A percentile compares a stretch with the other conserved stretches of the same genome.
Conservation (phyloP, 2,329 filamentous ascomycete genomes). For the Furcasterigmium furcatum region DNA sequence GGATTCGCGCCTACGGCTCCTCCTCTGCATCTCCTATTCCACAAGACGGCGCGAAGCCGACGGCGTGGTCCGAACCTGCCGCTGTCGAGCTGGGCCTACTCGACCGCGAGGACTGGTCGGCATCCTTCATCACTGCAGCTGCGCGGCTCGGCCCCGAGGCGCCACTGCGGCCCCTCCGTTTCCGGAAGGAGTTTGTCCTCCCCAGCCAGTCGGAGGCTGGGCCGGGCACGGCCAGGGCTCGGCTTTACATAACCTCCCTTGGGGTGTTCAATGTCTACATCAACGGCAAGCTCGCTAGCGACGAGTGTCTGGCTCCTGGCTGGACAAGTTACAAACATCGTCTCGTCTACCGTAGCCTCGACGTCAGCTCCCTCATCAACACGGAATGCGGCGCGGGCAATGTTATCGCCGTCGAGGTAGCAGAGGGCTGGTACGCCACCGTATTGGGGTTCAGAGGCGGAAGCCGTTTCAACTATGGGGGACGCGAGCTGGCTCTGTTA, state of each 20-base stretch:
- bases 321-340: conserved; percentile 41
- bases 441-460: conserved; percentile 26
- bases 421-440: conserved; percentile 49
- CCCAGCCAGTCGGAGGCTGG: conserved; percentile 20
- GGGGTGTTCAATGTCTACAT: conserved; percentile 32
- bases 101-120: conserved; percentile 22
- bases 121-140: conserved; percentile 22
- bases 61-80: conserved; percentile 20
- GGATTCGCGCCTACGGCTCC: conserved; percentile 31
- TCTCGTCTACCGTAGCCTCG: conserved; percentile 37
- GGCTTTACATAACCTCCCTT: conserved; percentile 30
- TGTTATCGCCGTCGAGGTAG: conserved; percentile 40
- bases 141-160: not conserved
- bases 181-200: conserved; percentile 28
- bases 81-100: conserved; percentile 30
- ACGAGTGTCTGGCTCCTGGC: conserved; percentile 32
- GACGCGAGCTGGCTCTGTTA: conserved; percentile 32
- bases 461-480: conserved; percentile 25
- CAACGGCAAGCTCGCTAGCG: conserved; percentile 28
- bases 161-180: conserved; percentile 12
- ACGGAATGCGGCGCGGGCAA: conserved; percentile 29
- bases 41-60: conserved; percentile 6
- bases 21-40: too few relatives aligned
- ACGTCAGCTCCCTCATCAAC: conserved; percentile 27
- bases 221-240: conserved; percentile 14